phyloP scores from a whole-genome alignment of 2,329 filamentous ascomycete genomes.

The Penicillium sp. region DNA sequence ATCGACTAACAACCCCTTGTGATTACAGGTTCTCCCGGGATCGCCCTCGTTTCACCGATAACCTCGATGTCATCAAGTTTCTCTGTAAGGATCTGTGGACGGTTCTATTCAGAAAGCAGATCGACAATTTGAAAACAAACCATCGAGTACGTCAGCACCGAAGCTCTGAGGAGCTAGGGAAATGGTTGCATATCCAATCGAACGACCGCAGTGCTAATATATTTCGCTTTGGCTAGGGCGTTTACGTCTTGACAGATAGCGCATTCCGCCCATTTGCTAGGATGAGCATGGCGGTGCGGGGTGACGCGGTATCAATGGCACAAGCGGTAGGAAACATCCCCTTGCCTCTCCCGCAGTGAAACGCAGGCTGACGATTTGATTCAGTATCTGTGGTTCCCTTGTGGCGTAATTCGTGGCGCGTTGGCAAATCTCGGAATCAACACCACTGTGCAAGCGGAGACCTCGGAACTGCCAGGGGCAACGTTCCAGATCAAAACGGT shows the following conservation, averaged over 20 bases:
- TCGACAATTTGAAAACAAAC: constrained; percentile 98
- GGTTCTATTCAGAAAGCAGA: constrained; percentile 91
- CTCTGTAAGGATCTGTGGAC: constrained; percentile 98
- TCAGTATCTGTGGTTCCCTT: constrained; percentile 93
- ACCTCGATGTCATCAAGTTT: constrained; percentile 96
- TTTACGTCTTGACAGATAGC: constrained; percentile 95
- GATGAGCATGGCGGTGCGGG: constrained; percentile 82
- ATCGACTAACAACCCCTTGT: not conserved
- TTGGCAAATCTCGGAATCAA: constrained; percentile 88
- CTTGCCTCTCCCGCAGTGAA: constrained; percentile 4
- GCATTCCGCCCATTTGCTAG: constrained; percentile 84
- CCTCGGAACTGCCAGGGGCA: constrained; percentile 80
- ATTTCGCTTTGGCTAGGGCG: constrained; percentile 64
- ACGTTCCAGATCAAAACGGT: constrained; percentile 95
- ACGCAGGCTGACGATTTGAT: not conserved
- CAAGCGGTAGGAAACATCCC: constrained; percentile 67
- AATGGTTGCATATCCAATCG: not conserved
- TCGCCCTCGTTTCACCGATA: constrained; percentile 85
- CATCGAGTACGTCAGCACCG: constrained; percentile 68
- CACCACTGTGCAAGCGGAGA: constrained; percentile 89
- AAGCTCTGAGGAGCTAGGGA: not conserved
- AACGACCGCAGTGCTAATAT: not conserved
- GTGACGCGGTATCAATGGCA: constrained; percentile 73
- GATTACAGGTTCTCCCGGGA: constrained; percentile 55
- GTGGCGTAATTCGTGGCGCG: constrained; percentile 89